These are phyloP conservation scores for Leccinellum albellum DNA, from an alignment of 768 basidiomycete species.

Conservation along the genomic window DNA sequence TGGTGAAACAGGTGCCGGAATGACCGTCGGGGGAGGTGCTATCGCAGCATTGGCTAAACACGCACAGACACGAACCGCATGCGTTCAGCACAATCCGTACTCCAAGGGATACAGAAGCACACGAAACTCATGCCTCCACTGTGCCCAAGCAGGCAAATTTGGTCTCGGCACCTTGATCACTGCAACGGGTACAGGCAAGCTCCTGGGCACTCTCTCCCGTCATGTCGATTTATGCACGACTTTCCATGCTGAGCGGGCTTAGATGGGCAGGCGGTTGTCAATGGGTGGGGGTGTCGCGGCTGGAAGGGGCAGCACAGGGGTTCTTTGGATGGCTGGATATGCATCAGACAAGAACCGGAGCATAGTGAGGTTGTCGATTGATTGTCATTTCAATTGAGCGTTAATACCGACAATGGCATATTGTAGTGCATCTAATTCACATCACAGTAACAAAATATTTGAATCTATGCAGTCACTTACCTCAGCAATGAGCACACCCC, in stretches of 20 bases:
- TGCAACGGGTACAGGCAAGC: constrained; percentile 36
- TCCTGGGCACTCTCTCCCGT: constrained; percentile 44
- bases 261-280: constrained; percentile 43
- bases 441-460: too few species aligned
- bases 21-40: constrained; percentile 48
- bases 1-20: constrained; percentile 30
- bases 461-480: too few species aligned
- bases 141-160: constrained; percentile 73
- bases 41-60: constrained; percentile 60
- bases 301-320: constrained; percentile 34
- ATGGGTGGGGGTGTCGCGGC: constrained; percentile 44
- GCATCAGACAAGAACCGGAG: background rate
- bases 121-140: constrained; percentile 65
- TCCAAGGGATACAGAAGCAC: background rate
- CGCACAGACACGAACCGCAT: background rate
- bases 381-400: background rate
- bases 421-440: too few species aligned
- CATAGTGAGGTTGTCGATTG: background rate
- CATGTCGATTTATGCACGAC: constrained; percentile 63
- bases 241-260: constrained; percentile 72
- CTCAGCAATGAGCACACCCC: too few species aligned
- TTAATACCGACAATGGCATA: background rate
- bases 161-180: constrained; percentile 47
- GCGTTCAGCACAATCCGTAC: background rate
- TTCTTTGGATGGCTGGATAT: constrained; percentile 29